Conservation (phyloP, 495 filamentous ascomycete species). For the Sphaerosporella brunnea region DNA sequence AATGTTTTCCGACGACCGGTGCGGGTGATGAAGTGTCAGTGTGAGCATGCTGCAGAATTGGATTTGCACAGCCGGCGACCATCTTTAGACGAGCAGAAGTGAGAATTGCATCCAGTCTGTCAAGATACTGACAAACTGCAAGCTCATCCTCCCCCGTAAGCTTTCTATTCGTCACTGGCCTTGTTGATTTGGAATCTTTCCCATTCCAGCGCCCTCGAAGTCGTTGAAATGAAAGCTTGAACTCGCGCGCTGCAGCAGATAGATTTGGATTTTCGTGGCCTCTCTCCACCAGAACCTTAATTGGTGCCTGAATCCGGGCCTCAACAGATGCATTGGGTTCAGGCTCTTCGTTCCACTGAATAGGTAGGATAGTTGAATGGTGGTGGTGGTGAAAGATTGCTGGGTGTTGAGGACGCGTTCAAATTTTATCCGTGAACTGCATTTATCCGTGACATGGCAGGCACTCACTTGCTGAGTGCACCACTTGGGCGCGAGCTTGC, state of each 20-base stretch:
- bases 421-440: no score
- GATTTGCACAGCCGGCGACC: conserved; percentile 9
- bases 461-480: no score
- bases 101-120: conserved; percentile 6
- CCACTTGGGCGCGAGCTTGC: no score
- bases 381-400: conserved; percentile 1
- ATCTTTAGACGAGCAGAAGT: not conserved
- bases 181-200: no score
- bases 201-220: not conserved
- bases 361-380: no score
- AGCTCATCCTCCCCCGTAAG: conserved; percentile 5
- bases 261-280: not conserved
- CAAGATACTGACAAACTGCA: conserved; percentile 8
- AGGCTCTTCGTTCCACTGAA: no score
- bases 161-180: not conserved
- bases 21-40: not conserved
- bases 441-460: no score
- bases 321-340: no score
- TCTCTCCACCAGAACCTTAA: no score
- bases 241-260: not conserved
- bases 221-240: not conserved
- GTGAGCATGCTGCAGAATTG: conserved; percentile 4
- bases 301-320: no score
- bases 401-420: no score
- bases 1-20: conserved; percentile 1